phyloP scores from a whole-genome alignment of 2,329 filamentous ascomycete species.

The Chaetomium globosum region DNA sequence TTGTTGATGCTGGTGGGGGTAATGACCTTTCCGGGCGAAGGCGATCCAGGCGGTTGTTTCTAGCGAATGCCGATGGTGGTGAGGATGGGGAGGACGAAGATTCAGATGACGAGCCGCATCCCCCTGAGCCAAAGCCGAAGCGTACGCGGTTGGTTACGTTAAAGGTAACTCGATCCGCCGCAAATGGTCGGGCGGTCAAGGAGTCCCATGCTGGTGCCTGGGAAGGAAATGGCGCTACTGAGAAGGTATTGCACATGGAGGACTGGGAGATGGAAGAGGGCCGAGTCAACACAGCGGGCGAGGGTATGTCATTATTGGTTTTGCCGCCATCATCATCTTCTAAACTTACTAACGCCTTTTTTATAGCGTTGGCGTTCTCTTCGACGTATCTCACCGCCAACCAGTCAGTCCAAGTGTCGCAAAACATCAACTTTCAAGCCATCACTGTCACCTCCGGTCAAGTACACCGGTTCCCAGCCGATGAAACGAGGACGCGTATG shows the following conservation, averaged over 20 bases:
- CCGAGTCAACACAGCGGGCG: slow-evolving; percentile 1
- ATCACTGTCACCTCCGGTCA: slow-evolving; percentile 25
- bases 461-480: slow-evolving; percentile 22
- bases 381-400: slow-evolving; percentile 24
- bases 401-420: slow-evolving; percentile 21
- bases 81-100: slow-evolving; percentile 8
- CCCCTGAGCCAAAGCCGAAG: neutral
- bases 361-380: slow-evolving; percentile 24
- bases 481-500: slow-evolving; percentile 22
- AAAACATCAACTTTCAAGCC: slow-evolving; percentile 16
- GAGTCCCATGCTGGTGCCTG: neutral
- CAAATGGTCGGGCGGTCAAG: neutral
- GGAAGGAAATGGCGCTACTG: neutral
- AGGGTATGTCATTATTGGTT: slow-evolving; percentile 9
- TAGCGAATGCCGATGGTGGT: neutral
- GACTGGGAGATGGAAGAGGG: slow-evolving; percentile 30
- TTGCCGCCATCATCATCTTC: neutral
- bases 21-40: neutral
- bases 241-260: slow-evolving; percentile 27
- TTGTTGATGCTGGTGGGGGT: neutral
- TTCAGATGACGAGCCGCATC: neutral
- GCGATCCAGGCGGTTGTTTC: neutral
- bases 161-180: neutral
- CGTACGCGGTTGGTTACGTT: neutral
- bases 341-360: slow-evolving; percentile 1